Base-by-base conservation (phyloP, 1,284 basidiomycete species). In the Papiliotrema nemorosa region DNA sequence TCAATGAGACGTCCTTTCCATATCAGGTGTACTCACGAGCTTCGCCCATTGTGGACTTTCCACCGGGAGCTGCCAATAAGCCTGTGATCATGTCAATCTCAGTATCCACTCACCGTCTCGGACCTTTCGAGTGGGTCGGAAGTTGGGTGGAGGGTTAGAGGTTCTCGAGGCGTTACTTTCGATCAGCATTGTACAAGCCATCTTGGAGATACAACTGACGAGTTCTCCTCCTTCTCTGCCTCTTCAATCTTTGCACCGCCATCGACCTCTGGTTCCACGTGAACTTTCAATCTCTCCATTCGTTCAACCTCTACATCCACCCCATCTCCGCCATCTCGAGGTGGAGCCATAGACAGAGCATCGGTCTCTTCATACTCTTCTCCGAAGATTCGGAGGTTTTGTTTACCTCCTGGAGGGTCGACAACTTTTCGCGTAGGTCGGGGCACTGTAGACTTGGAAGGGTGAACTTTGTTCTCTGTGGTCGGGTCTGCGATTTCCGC, bases 401-500 rank as follows among this genome's bases (percentile, higher is more conserved):
- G 60, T 47, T 68, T 64, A 39, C 70, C 71, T 38, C 72, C 73
- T 20, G 73, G 72, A 5, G 70, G 65, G 48, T 73, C 70, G 40
- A 62, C 52, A 36, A 73, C 71, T 57, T 73, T 75, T 44, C 73
- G 69, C 13, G 71, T 62, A 5, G 71, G 67, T 18, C 72, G 66
- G 24, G 63, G 55, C 25, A 62, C 62, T 29, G 65, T 62, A 20
- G 64, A 52, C 48, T 63, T 62, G 45, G 59, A 50, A 1, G 62
- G 51, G 24, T 57, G 57, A 16, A 60, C 41, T 5, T 44, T 26
- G 13, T 57, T 51, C 38, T 64, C 58, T 35, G 49, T 52, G 10
- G 69, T 63, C 2, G 70, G 72, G 61, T 74, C 73, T 40, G 64
- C 68, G 43, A 75, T 72, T 59, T 75, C 73, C 34, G 73, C 73